A percentile compares a stretch with the other conserved stretches of the same genome.
Conservation (phyloP, 2,329 filamentous ascomycete species). For the Fusarium ambrosium region DNA sequence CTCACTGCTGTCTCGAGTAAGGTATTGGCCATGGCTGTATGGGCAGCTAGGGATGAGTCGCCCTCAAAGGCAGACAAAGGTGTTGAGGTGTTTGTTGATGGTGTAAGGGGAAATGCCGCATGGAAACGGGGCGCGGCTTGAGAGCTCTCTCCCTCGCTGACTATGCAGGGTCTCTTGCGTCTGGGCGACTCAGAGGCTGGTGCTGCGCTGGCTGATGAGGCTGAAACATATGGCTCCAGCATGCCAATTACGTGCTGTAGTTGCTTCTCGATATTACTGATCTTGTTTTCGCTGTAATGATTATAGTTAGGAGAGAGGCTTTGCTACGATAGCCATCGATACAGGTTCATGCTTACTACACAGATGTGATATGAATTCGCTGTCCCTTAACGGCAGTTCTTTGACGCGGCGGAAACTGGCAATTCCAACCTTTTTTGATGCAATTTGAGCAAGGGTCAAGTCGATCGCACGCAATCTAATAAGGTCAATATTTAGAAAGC, state of each 20-base stretch:
- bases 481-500: neutral
- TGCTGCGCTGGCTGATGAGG: neutral
- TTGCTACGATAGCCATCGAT: neutral
- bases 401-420: neutral
- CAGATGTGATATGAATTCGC: slow-evolving; percentile 1
- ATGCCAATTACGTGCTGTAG: slow-evolving; percentile 7
- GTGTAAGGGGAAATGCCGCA: neutral
- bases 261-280: slow-evolving; percentile 6
- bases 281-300: neutral
- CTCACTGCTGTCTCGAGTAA: slow-evolving; percentile 4
- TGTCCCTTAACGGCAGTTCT: neutral
- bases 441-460: slow-evolving; percentile 4
- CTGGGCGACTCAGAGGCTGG: neutral
- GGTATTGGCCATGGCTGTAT: slow-evolving; percentile 4
- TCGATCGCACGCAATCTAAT: neutral
- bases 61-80: slow-evolving; percentile 6
- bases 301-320: neutral
- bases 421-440: slow-evolving; percentile 7
- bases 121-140: neutral
- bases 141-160: neutral
- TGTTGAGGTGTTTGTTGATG: slow-evolving; percentile 1
- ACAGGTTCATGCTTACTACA: neutral
- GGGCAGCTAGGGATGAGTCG: neutral
- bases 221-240: neutral
- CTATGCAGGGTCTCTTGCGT: neutral